Conservation (phyloP, 2,329 filamentous ascomycete genomes). For the Ceratocystis alfenasii region DNA sequence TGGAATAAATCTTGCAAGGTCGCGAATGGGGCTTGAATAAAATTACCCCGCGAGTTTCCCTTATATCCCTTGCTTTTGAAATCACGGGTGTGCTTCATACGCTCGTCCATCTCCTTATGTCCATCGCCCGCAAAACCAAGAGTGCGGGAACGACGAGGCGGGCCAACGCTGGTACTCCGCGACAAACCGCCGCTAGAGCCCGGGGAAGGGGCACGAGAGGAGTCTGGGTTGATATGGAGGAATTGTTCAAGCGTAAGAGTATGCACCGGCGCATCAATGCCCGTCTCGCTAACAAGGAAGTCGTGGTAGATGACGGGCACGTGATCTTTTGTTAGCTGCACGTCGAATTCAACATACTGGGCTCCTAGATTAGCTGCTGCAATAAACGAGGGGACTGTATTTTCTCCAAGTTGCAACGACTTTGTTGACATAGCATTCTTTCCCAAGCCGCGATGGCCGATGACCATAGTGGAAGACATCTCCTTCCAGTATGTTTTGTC, state of each 20-base stretch:
- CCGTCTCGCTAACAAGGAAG: conserved; percentile 93
- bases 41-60: conserved; percentile 82
- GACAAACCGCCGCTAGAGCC: conserved; percentile 19
- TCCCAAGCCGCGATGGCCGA: conserved; percentile 62
- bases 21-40: conserved; percentile 91
- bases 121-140: conserved; percentile 40
- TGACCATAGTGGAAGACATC: conserved; percentile 73
- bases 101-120: conserved; percentile 48
- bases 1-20: conserved; percentile 89
- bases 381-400: conserved; percentile 91
- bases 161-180: conserved; percentile 33
- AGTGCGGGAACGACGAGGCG: conserved; percentile 40
- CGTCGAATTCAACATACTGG: conserved; percentile 66
- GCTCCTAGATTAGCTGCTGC: conserved; percentile 86
- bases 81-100: conserved; percentile 94
- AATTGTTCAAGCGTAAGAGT: conserved; percentile 93
- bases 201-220: conserved; percentile 18
- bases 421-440: conserved; percentile 78
- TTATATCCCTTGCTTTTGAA: conserved; percentile 95
- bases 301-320: conserved; percentile 98
- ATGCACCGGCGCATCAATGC: conserved; percentile 92
- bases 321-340: conserved; percentile 96
- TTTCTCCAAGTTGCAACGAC: conserved; percentile 89
- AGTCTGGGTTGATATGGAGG: conserved; percentile 63
- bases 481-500: conserved; percentile 96